Base-by-base conservation (phyloP, 306 rosid species). In the Prinsepia uniflora region DNA sequence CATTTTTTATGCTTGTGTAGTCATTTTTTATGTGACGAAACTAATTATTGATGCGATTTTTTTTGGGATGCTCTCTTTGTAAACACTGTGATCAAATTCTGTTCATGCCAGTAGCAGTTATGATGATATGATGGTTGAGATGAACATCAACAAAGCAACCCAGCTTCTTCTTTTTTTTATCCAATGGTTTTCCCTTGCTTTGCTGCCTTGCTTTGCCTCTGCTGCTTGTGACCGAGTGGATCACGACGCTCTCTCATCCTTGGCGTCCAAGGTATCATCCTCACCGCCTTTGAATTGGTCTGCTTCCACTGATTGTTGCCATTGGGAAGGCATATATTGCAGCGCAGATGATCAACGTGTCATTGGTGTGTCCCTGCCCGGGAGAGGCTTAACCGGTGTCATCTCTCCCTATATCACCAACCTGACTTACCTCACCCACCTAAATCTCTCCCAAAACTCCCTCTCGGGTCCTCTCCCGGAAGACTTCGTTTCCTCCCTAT, bases 321-420 rank as follows among this genome's bases (percentile, higher is more conserved):
- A 2, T 13, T 94, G 99, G 99, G 91, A 87, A 71, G 96, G 99
- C 14, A 65, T 94, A 3, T 0, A 8, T 47, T 90, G 97, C 72
- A 81, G 75, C 19, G 36, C 36, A 30, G 36, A 30, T 30, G 71
- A 57, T 75, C 72, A 62, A 19, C 73, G 78, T 60, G 98, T 94
- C 11, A 85, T 79, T 13, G 75, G 53, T 11, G 75, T 94, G 6
- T 47, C 6, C 20, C 77, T 91, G 42, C 90, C 92, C 0, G 72
- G 69, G 8, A 87, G 78, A 83, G 86, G 86, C 10, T 90, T 94
- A 19, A 20, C 34, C 50, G 92, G 97, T 34, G 63, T 24, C 55
- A 54, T 94, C 62, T 50, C 78, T 6, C 62, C 79, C 4, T 80
- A 83, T 61, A 68, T 90, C 49, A 44, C 68, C 18, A 77, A 70